phyloP scores from a whole-genome alignment of 805 yeast genomes.

The Barnettozyma vustinii region DNA sequence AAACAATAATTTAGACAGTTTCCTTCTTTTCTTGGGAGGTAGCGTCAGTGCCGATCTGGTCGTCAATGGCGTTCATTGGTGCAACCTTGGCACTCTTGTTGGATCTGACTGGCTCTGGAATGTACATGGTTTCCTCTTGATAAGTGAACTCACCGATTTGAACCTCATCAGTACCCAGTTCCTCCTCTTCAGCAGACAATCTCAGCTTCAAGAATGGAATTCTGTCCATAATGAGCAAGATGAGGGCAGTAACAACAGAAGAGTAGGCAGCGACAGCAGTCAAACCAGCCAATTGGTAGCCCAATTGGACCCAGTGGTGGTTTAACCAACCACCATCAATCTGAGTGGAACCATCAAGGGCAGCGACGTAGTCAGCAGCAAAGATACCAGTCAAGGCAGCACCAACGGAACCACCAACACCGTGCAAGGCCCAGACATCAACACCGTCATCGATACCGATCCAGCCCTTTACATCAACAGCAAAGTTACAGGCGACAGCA shows the following conservation, averaged over 20 bases:
- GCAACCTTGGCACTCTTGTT: slow-evolving; percentile 29
- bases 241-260: slow-evolving; percentile 61
- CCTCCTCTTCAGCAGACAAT: slow-evolving; percentile 81
- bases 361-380: slow-evolving; percentile 87
- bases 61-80: slow-evolving; percentile 28
- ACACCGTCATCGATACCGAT: slow-evolving; percentile 87
- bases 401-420: slow-evolving; percentile 88
- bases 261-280: slow-evolving; percentile 71
- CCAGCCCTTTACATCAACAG: slow-evolving; percentile 70
- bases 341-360: slow-evolving; percentile 63
- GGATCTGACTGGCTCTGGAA: slow-evolving; percentile 77
- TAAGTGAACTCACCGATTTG: slow-evolving; percentile 89
- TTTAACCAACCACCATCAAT: slow-evolving; percentile 87
- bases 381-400: slow-evolving; percentile 83
- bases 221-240: slow-evolving; percentile 61
- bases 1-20: background rate
- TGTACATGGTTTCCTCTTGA: slow-evolving; percentile 56
- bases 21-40: slow-evolving; percentile 8
- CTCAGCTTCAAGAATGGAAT: slow-evolving; percentile 80
- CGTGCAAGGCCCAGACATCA: slow-evolving; percentile 91
- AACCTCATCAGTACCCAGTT: slow-evolving; percentile 79
- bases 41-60: slow-evolving; percentile 20
- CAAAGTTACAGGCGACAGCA: slow-evolving; percentile 74
- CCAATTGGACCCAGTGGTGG: slow-evolving; percentile 77
- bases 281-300: slow-evolving; percentile 82